Percentiles rank a stretch among this genome's conserved stretches.
Conservation (phyloP, 2,329 filamentous ascomycete species). For the Xylariaceae sp. region DNA sequence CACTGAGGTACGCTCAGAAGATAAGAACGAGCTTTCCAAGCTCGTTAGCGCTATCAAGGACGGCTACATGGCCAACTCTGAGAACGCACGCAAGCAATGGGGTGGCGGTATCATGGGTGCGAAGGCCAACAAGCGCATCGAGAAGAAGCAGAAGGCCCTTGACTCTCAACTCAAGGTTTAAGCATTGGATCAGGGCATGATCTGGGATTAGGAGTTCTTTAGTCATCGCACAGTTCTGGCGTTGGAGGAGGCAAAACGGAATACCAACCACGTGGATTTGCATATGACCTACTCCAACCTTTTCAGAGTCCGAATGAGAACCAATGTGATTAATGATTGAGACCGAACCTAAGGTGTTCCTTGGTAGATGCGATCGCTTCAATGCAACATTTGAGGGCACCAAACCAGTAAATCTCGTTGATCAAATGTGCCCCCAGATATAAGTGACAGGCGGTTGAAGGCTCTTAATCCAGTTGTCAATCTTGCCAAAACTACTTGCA, state of each 20-base stretch:
- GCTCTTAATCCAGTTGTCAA: too few relatives aligned
- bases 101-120: conserved; percentile 98
- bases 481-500: too few relatives aligned
- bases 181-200: conserved; percentile 22
- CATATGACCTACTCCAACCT: conserved; percentile 26
- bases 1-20: conserved; percentile 95
- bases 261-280: conserved; percentile 33
- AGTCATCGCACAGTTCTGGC: conserved; percentile 31
- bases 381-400: too few relatives aligned
- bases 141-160: conserved; percentile 91
- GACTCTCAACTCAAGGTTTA: conserved; percentile 98
- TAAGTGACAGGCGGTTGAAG: too few relatives aligned
- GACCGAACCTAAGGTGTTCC: not conserved
- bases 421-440: too few relatives aligned
- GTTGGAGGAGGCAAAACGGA: conserved; percentile 33
- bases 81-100: conserved; percentile 89
- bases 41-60: conserved; percentile 96
- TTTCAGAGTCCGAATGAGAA: conserved; percentile 21
- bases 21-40: conserved; percentile 98
- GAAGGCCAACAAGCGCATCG: conserved; percentile 76
- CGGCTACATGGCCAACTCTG: conserved; percentile 93
- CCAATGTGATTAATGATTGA: conserved; percentile 24
- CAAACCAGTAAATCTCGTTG: too few relatives aligned
- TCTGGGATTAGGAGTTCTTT: conserved; percentile 28
- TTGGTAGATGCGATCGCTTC: too few relatives aligned